These are phyloP conservation scores for Zanthoxylum bungeanum DNA, from an alignment of 345 rosid genomes.

Conservation along the genomic window DNA sequence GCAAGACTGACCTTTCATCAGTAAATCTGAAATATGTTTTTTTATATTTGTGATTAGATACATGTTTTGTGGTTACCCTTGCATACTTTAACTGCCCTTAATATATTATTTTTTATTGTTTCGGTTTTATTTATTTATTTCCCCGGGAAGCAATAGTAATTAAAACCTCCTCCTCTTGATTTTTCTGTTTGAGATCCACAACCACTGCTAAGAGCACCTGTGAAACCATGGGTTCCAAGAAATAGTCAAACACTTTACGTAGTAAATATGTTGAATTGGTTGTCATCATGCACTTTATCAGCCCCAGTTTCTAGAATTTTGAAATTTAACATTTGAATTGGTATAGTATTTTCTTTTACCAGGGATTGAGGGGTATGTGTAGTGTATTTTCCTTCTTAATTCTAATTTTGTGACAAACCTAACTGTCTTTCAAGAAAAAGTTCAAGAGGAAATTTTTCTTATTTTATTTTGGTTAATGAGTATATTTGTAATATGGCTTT, in stretches of 20 bases:
- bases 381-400: not conserved
- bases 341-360: not conserved
- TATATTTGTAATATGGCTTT: too few relatives aligned
- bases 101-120: not conserved
- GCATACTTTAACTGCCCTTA: not conserved
- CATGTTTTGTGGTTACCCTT: not conserved
- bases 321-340: not conserved
- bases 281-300: not conserved
- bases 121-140: not conserved
- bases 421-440: not conserved
- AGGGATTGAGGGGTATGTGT: not conserved
- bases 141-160: too few relatives aligned
- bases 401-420: not conserved
- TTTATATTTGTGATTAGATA: not conserved
- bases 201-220: not conserved
- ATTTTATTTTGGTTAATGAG: not conserved
- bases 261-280: not conserved
- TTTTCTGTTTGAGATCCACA: not conserved
- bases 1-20: not conserved
- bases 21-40: not conserved
- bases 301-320: not conserved
- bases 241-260: slow-evolving; percentile 8
- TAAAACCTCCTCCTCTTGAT: slow-evolving; percentile 7
- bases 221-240: not conserved
- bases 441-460: not conserved